A percentile compares a stretch with the other conserved stretches of the same genome.
phyloP scores from a whole-genome alignment of 2,329 filamentous ascomycete species.

The Talaromyces atroroseus region DNA sequence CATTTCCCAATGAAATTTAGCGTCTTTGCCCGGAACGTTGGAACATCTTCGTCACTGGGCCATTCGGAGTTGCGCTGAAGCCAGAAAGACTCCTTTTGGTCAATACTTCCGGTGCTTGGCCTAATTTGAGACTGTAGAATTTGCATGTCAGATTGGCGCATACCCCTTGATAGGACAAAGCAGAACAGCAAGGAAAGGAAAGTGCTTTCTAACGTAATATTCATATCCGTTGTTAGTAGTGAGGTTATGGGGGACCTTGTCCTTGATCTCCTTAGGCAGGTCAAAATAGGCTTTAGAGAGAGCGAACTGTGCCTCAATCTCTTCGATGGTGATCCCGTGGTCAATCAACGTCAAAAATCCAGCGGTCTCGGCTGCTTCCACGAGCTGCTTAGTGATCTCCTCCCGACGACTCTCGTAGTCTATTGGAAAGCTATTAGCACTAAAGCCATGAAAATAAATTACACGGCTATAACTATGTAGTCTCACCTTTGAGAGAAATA shows the following conservation, averaged over 20 bases:
- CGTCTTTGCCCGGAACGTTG: neutral
- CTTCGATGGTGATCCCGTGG: neutral
- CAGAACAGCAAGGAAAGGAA: too few species aligned
- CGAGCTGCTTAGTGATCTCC: constrained; percentile 3
- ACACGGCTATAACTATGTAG: too few species aligned
- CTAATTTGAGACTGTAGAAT: neutral
- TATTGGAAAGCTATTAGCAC: neutral
- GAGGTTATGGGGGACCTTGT: neutral
- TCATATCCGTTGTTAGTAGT: constrained; percentile 3
- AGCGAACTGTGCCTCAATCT: constrained; percentile 1
- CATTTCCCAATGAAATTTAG: neutral
- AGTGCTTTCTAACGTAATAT: neutral
- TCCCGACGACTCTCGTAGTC: neutral
- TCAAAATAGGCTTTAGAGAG: constrained; percentile 1
- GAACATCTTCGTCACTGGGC: constrained; percentile 1
- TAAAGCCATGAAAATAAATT: neutral
- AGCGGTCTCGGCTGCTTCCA: neutral
- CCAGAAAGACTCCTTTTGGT: constrained; percentile 5
- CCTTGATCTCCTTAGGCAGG: neutral
- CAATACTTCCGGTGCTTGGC: neutral
- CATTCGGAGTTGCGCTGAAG: neutral
- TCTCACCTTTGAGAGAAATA: neutral
- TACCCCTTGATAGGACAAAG: too few species aligned
- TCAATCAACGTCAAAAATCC: constrained; percentile 3
- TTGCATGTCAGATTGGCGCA: too few species aligned